These are phyloP conservation scores for Chaetomium sp. DNA, from an alignment of 2,329 filamentous ascomycete species.

Conservation along the genomic window DNA sequence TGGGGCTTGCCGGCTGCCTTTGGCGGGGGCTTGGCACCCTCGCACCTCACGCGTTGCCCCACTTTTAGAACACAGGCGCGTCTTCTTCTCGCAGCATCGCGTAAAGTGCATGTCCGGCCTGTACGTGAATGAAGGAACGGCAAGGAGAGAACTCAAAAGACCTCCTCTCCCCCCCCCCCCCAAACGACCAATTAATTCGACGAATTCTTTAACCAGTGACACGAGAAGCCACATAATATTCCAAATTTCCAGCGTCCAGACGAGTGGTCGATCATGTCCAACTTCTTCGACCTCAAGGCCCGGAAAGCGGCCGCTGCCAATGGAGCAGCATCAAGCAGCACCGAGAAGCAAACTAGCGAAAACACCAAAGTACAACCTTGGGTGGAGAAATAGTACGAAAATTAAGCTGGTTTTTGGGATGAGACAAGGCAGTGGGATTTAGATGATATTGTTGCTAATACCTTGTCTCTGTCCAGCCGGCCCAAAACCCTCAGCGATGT, in stretches of 20 bases:
- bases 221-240: neutral
- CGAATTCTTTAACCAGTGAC: neutral
- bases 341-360: constrained; percentile 56
- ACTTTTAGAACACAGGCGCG: neutral
- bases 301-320: constrained; percentile 69
- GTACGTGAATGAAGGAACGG: no score
- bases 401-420: neutral
- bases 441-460: no score
- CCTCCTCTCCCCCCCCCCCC: neutral
- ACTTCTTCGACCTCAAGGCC: constrained; percentile 94
- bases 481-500: constrained; percentile 93
- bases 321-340: constrained; percentile 57
- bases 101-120: neutral
- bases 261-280: constrained; percentile 54
- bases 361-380: constrained; percentile 72
- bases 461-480: constrained; percentile 52
- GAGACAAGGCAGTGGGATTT: constrained; percentile 25
- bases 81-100: neutral
- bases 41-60: neutral
- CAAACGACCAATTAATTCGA: neutral
- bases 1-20: no score
- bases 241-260: no score
- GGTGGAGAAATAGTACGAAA: constrained; percentile 92
- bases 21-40: no score
- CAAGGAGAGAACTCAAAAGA: neutral